Conservation (phyloP, 1,139 yeast genomes). For the Geotrichum candidum region DNA sequence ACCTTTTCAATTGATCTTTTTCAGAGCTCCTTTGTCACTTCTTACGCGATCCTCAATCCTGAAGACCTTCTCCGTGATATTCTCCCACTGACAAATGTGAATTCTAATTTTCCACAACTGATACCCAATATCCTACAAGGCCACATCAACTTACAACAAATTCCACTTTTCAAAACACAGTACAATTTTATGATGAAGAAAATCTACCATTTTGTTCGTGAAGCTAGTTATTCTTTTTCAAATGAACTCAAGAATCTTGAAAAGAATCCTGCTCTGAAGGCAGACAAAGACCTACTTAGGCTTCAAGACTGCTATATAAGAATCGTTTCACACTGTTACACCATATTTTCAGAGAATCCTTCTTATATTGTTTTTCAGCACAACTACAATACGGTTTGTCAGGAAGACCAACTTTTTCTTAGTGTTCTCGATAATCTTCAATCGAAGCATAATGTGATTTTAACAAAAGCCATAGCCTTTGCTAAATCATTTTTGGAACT, state of each 20-base stretch:
- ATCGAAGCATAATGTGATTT: constrained; percentile 6
- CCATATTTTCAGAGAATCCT: constrained; percentile 23
- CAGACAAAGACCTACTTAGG: constrained; percentile 15
- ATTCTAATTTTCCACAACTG: background rate
- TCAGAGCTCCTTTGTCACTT: constrained; percentile 17
- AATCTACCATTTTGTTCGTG: constrained; percentile 9
- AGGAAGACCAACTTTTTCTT: constrained; percentile 12
- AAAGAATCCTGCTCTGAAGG: constrained; percentile 13
- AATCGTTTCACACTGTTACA: constrained; percentile 18
- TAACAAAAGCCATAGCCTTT: constrained; percentile 6
- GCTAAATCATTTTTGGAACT: constrained; percentile 12
- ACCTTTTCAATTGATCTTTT: constrained; percentile 8
- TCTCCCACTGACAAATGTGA: constrained; percentile 7
- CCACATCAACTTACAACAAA: constrained; percentile 14
- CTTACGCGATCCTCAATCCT: constrained; percentile 16
- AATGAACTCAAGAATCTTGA: constrained; percentile 14
- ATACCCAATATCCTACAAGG: constrained; percentile 19
- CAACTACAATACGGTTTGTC: constrained; percentile 16
- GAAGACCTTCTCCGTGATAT: constrained; percentile 12
- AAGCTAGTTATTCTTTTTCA: constrained; percentile 17
- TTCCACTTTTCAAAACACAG: constrained; percentile 7
- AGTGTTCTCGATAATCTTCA: constrained; percentile 1
- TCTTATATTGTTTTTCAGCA: constrained; percentile 22
- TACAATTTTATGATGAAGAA: constrained; percentile 9
- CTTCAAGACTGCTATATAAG: constrained; percentile 2